Base-by-base conservation (phyloP, 1,139 yeast genomes). In the Blastobotrys aristatus region DNA sequence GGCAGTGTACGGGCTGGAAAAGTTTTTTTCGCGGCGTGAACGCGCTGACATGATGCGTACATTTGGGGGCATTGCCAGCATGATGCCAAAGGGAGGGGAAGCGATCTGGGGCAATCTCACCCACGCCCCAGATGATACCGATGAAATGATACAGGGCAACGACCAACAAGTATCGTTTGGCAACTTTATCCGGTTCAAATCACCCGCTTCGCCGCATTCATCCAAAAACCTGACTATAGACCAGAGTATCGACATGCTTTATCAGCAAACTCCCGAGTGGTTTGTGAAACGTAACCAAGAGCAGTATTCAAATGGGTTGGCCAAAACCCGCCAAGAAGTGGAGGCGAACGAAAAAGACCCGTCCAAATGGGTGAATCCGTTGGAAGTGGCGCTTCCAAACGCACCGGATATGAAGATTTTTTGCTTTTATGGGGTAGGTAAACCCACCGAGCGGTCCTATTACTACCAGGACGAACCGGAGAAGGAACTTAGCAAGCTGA, bases 51-150 rank as follows among this genome's bases (percentile, higher is more conserved):
- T 92, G 83, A 64, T 89, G 43, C 74, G 89, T 53, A 74, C 92
- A 2, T 89, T 92, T 77, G 97, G 96, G 13, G 97, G 98, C 2
- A 73, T 94, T 46, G 90, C 97, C 11, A 80, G 95, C 52, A 94
- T 92, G 97, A 64, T 92, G 38, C 98, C 98, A 17, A 92, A 92
- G 65, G 98, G 98, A 29, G 97, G 97, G 2, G 82, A 82, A 39
- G 63, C 79, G 5, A 77, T 92, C 37, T 92, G 98, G 98, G 98
- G 97, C 7, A 74, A 79, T 57, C 52, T 62, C 35, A 35, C 56
- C 2, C 55, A 55, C 17, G 74, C 79, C 1, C 72, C 73, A 17
- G 96, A 87, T 61, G 69, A 65, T 40, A 59, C 53, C 27, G 56
- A 62, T 4, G 64, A 59, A 3, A 11, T 6, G 4, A 18, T 16